Base-by-base conservation (phyloP, 2,329 filamentous ascomycete genomes). In the Aspergillus chevalieri region DNA sequence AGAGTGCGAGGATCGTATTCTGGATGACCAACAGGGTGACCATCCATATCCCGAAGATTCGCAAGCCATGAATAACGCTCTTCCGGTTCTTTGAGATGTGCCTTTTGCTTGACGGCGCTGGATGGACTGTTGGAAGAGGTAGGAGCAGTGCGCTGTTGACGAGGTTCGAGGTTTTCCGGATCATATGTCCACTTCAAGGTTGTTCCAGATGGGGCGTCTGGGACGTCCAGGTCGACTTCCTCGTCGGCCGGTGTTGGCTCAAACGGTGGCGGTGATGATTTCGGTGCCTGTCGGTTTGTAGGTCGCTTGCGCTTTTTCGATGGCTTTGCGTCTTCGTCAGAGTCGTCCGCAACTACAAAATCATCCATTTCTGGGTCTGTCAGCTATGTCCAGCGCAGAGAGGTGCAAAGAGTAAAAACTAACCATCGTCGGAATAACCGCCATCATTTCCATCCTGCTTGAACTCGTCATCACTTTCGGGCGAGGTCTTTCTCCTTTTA, bases 1-100 rank as follows among this genome's bases (percentile, higher is more conserved):
- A 98, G 79, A 0, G 90, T 94, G 17, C 89, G 81, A 7, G 89
- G 89, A 61, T 98, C 91, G 60, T 92, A 95, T 49, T 98, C 92
- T 0, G 91, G 86, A 66, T 96, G 83, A 8, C 81, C 85, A 0
- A 82, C 81, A 0, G 85, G 80, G 61, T 95, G 84, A 47, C 85
- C 83, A 61, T 97, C 90, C 44, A 89, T 89, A 67, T 98, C 93
- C 57, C 80, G 76, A 50, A 93, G 80, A 52, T 91, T 85, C 46
- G 89, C 91, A 48, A 98, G 79, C 93, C 93, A 98, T 10, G 87
- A 72, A 63, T 98, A 94, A 52, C 93, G 81, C 49, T 92, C 79
- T 55, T 94, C 89, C 1, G 91, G 90, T 43, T 95, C 90, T 34
- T 81, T 86, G 26, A 82, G 83, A 64, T 91, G 83, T 3, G 89